Evolutionary conservation across 202 grass and related monocot species (phyloP).

Genomic region (Carex sylvatica): DNA sequence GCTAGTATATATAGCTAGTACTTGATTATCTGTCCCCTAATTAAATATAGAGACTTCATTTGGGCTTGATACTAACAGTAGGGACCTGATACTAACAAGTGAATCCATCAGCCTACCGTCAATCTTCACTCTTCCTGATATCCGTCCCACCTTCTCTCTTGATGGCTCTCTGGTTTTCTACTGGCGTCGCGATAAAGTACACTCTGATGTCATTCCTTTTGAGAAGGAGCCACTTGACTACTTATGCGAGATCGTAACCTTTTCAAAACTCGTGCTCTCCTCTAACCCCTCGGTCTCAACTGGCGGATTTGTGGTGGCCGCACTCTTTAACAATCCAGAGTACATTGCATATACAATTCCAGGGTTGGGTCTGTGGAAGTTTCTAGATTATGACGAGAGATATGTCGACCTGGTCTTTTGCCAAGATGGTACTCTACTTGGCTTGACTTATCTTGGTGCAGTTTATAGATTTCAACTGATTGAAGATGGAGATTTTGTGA

Average conservation of each 20-base stretch:
- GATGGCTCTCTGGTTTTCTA: not conserved
- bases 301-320: not conserved
- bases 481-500: not conserved
- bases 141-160: not conserved
- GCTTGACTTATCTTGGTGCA: not conserved
- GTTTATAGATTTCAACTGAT: not conserved
- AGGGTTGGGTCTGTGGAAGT: not conserved
- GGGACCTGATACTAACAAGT: not conserved
- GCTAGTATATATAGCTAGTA: too few species aligned
- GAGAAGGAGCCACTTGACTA: not conserved
- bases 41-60: too few species aligned
- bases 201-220: not conserved
- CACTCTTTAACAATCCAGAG: not conserved
- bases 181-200: not conserved
- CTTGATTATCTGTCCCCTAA: too few species aligned
- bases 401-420: not conserved
- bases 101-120: constrained; percentile 1
- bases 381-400: not conserved
- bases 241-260: not conserved
- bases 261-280: not conserved
- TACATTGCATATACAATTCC: not conserved
- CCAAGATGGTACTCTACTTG: not conserved
- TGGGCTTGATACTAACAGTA: too few species aligned
- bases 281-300: not conserved
- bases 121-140: not conserved